Evolutionary conservation across 2,329 filamentous ascomycete species (phyloP), one percentile per base, ranked within the genome.

Genomic region (Fusarium longipes): DNA sequence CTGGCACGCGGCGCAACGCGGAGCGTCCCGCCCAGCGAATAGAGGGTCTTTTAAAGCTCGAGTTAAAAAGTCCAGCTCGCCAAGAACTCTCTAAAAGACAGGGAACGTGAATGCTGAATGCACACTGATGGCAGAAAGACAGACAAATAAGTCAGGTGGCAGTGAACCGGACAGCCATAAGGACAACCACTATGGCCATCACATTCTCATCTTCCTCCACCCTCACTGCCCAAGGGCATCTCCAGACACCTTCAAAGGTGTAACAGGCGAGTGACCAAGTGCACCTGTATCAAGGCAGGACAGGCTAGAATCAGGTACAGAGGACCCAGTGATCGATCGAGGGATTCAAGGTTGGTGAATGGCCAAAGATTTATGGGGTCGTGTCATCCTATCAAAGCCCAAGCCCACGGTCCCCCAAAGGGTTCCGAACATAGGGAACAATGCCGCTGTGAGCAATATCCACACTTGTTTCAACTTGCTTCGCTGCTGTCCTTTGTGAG

Each of bases 381-480:
- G 22, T 44, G 44, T 44, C 57, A 47, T 67, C 57, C 63, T 70
- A 70, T 67, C 66, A 69, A 67, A 17, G 66, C 63, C 66, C 53
- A 67, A 69, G 50, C 62, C 62, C 66, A 64, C 43, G 51, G 49
- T 38, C 47, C 66, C 49, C 35, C 30, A n/a, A 25, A 32, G 60
- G 50, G 35, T 57, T 57, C 61, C 55, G 39, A 42, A 48, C 39
- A 49, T 43, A 57, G 51, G 56, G 47, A 57, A 45, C 45, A 39
- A 45, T 53, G 54, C 63, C 43, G 57, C 54, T 44, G 59, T 42
- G 57, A 68, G 53, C 53, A 69, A 60, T 68, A 60, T 61, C 69
- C 70, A 73, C 70, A 68, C 67, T 71, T 56, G 63, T 70, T 71
- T 70, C 60, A 65, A 65, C 58, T 47, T 50, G 62, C 59, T 64